Base-by-base conservation (phyloP, 2,329 filamentous ascomycete genomes). In the Botryotinia calthae region DNA sequence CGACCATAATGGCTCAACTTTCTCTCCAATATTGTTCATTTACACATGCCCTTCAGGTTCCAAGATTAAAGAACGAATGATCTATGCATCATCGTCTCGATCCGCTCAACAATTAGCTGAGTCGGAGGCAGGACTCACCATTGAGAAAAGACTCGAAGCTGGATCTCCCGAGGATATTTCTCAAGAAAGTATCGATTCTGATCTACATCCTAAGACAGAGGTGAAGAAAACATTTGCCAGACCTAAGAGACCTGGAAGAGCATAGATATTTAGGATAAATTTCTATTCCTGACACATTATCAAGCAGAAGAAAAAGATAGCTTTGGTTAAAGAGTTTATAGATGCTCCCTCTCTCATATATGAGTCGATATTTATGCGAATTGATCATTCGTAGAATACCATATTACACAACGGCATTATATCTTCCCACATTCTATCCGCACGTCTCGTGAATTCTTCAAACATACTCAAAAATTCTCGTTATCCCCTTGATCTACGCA, bases 21-120 rank as follows among this genome's bases (percentile, higher is more conserved):
- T 85, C 70, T 86, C 85, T 72, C 88, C 90, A 4, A 84, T 95
- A 65, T 85, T 95, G 9, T 96, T 96, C 84, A 89, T 96, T 80
- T 95, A 94, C 83, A 95, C 93, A 9, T 94, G 92, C 81, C 93
- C 93, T 0, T 84, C 87, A 0, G 89, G 86, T 70, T 93, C 90
- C 82, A 84, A 87, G 70, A 92, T 96, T 84, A 95, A 93, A 84
- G 91, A 92, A 82, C 87, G 93, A 76, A 97, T 97, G 93, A 82
- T 96, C 79, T 96, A 96, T 81, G 92, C 93, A 48, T 84, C 90
- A 40, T 90, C 90, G 84, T 90, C 90, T 82, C 85, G 88, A 18
- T 87, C 88, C 37, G 91, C 93, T 4, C 84, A 94, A 44, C 82
- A 84, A n/a, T 81, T 90, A 48, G 93, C 92, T 28, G 88, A 90